These are phyloP conservation scores for Fusarium zealandicum DNA, from an alignment of 2,329 filamentous ascomycete species.

Conservation along the genomic window DNA sequence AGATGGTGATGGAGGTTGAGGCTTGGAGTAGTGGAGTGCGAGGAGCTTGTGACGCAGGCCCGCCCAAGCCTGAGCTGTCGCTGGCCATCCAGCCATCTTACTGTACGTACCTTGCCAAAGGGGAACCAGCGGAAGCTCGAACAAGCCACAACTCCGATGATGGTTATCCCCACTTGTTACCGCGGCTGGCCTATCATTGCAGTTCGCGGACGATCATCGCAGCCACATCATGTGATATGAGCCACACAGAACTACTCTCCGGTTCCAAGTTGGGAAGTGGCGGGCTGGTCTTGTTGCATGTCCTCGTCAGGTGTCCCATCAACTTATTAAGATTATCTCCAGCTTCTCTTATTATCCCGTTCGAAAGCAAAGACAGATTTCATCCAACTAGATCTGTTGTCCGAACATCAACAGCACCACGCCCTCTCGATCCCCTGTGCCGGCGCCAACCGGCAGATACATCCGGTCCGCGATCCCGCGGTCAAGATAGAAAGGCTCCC, in stretches of 20 bases:
- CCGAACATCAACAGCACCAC: neutral
- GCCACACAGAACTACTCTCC: constrained; percentile 27
- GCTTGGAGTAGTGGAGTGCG: constrained; percentile 27
- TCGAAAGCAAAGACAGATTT: constrained; percentile 28
- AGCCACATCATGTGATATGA: constrained; percentile 43
- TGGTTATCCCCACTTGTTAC: constrained; percentile 12
- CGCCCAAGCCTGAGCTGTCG: constrained; percentile 24
- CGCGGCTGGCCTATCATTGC: constrained; percentile 23
- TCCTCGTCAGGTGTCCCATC: constrained; percentile 36
- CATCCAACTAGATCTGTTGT: constrained; percentile 15
- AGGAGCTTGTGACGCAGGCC: constrained; percentile 41
- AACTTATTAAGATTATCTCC: constrained; percentile 23
- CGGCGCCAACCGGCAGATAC: constrained; percentile 27
- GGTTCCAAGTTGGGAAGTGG: constrained; percentile 22
- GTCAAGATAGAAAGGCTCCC: constrained; percentile 16
- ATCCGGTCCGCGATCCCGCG: constrained; percentile 12
- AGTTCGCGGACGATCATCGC: constrained; percentile 13
- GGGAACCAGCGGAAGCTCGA: neutral
- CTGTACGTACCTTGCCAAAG: constrained; percentile 4
- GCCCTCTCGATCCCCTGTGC: constrained; percentile 12
- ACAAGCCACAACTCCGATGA: constrained; percentile 32
- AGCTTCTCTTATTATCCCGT: constrained; percentile 30
- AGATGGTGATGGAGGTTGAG: constrained; percentile 35
- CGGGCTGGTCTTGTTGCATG: constrained; percentile 35
- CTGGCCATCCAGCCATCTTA: constrained; percentile 13